phyloP scores from a whole-genome alignment of 2,329 filamentous ascomycete species.

The Chaetomium sp. region DNA sequence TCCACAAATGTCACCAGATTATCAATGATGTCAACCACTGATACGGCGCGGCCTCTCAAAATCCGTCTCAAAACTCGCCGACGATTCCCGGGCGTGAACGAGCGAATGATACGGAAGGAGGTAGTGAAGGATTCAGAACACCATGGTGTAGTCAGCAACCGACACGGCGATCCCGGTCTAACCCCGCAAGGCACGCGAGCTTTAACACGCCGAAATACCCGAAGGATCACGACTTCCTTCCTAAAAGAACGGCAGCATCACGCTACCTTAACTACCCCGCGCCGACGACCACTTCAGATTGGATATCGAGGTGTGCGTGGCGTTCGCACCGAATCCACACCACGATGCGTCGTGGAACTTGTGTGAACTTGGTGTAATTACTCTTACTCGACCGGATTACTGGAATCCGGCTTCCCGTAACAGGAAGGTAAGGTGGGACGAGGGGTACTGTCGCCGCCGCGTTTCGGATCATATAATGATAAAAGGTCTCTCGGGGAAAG shows the following conservation, averaged over 20 bases:
- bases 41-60: not conserved
- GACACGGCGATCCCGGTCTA: not conserved
- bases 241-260: not conserved
- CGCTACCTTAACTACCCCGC: not conserved
- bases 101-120: not conserved
- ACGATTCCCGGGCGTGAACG: not conserved
- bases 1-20: not conserved
- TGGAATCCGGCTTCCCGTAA: not conserved
- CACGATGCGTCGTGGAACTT: not conserved
- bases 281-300: not conserved
- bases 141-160: not conserved
- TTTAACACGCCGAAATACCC: not conserved
- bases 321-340: not conserved
- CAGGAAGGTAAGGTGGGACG: not conserved
- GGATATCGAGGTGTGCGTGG: not conserved
- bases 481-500: too few relatives aligned
- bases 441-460: not conserved
- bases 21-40: not conserved
- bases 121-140: not conserved
- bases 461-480: too few relatives aligned
- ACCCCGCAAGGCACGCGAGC: not conserved
- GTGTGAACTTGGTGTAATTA: not conserved
- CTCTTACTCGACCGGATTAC: not conserved
- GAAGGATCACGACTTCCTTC: not conserved
- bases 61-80: not conserved